A percentile compares a stretch with the other conserved stretches of the same genome.
These are phyloP conservation scores for Candida montana DNA, from an alignment of 805 yeast genomes.

Conservation along the genomic window DNA sequence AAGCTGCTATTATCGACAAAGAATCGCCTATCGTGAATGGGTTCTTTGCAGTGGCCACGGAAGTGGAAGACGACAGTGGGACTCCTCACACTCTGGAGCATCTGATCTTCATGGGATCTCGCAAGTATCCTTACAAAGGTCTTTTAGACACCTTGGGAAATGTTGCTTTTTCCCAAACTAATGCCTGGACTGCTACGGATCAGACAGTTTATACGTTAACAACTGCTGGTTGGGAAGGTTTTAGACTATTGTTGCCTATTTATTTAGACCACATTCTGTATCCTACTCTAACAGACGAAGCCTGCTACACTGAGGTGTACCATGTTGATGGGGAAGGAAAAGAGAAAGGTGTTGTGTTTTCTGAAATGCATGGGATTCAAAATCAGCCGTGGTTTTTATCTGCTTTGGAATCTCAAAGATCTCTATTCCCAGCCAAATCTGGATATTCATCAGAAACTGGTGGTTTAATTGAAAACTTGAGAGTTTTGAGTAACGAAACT, in stretches of 20 bases:
- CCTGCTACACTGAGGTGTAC: slow-evolving; percentile 90
- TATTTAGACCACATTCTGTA: slow-evolving; percentile 81
- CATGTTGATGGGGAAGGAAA: slow-evolving; percentile 87
- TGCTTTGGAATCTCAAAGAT: slow-evolving; percentile 53
- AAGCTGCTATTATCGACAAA: slow-evolving; percentile 67
- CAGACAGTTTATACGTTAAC: slow-evolving; percentile 89
- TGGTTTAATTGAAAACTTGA: slow-evolving; percentile 73
- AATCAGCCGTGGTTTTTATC: slow-evolving; percentile 67
- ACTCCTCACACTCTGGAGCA: slow-evolving; percentile 96
- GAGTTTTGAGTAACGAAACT: slow-evolving; percentile 65
- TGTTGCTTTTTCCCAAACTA: slow-evolving; percentile 76
- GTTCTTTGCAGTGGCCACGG: slow-evolving; percentile 94
- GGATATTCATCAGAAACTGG: slow-evolving; percentile 96
- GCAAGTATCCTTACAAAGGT: slow-evolving; percentile 87
- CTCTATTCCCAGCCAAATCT: slow-evolving; percentile 49
- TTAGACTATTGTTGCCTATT: slow-evolving; percentile 74
- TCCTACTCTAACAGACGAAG: slow-evolving; percentile 86
- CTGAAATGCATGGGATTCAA: slow-evolving; percentile 95
- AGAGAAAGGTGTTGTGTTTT: slow-evolving; percentile 94
- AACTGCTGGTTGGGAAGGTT: slow-evolving; percentile 97
- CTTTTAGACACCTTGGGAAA: slow-evolving; percentile 82
- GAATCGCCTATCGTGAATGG: slow-evolving; percentile 89
- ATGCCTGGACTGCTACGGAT: slow-evolving; percentile 97
- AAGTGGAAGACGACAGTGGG: slow-evolving; percentile 80
- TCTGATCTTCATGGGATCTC: slow-evolving; percentile 89